Evolutionary conservation across 2,329 filamentous ascomycete genomes (phyloP).

Genomic region (Ceratocystis huliohia): DNA sequence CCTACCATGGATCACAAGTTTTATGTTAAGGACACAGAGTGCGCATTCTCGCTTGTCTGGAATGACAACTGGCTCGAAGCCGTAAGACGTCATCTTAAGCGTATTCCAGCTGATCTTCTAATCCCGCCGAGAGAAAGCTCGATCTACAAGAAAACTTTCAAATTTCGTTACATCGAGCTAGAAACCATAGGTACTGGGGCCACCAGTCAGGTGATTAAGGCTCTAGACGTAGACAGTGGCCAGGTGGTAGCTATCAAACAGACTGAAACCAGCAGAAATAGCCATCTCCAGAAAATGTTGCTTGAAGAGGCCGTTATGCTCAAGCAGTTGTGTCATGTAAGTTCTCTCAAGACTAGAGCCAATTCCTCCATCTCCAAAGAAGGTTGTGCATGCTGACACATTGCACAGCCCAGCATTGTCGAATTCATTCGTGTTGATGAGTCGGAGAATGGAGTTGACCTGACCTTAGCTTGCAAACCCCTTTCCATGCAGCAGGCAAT

Average conservation of each 20-base stretch:
- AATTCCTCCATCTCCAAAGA: background rate
- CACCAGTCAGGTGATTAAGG: background rate
- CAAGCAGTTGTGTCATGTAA: slow-evolving; percentile 7
- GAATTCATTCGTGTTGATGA: slow-evolving; percentile 10
- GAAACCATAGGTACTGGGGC: background rate
- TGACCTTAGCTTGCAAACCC: slow-evolving; percentile 9
- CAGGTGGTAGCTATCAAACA: slow-evolving; percentile 8
- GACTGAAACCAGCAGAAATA: background rate
- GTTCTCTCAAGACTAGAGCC: background rate
- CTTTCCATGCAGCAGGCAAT: background rate
- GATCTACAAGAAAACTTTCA: background rate
- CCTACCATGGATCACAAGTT: background rate
- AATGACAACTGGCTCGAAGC: background rate
- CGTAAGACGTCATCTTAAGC: background rate
- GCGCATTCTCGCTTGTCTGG: background rate
- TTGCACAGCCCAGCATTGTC: slow-evolving; percentile 4
- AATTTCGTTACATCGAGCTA: background rate
- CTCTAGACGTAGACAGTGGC: slow-evolving; percentile 7
- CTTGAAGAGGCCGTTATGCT: slow-evolving; percentile 3
- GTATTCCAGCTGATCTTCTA: background rate
- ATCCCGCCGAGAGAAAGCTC: background rate
- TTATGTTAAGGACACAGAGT: background rate
- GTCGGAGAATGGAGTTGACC: background rate
- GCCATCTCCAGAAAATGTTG: background rate
- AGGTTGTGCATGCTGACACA: background rate